phyloP scores from a whole-genome alignment of 345 rosid species.

The Nephelium lappaceum region DNA sequence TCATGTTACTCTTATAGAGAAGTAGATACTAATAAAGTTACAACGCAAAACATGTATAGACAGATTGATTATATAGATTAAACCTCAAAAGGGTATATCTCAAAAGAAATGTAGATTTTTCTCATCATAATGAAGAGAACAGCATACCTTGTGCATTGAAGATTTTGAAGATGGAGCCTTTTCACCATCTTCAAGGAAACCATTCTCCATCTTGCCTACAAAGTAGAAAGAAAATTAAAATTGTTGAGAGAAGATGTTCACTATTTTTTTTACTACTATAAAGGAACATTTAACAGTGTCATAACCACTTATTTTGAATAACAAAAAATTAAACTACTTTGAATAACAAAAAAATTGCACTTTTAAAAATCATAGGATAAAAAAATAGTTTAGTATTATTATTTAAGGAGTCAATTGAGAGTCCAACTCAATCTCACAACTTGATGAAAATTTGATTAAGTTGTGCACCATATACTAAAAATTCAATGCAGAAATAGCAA shows the following conservation, averaged over 20 bases:
- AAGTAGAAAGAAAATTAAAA: neutral
- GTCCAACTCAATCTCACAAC: neutral
- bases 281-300: neutral
- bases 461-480: neutral
- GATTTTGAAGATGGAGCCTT: neutral
- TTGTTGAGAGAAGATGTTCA: neutral
- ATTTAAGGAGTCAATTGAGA: neutral
- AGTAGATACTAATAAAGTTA: neutral
- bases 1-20: neutral
- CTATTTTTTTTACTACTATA: neutral
- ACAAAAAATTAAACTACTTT: too few species aligned
- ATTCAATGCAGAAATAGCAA: neutral
- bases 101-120: neutral
- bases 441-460: too few species aligned
- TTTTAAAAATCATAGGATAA: neutral
- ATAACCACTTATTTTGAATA: neutral
- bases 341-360: neutral
- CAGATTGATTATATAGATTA: neutral
- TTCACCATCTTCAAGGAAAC: conserved; percentile 16
- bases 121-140: conserved; percentile 4
- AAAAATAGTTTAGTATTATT: neutral
- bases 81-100: neutral
- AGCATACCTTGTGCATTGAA: conserved; percentile 27
- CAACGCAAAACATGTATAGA: neutral
- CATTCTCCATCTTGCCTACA: conserved; percentile 30